Evolutionary conservation across 2,329 filamentous ascomycete species (phyloP).

Genomic region (Daldinia sp.): DNA sequence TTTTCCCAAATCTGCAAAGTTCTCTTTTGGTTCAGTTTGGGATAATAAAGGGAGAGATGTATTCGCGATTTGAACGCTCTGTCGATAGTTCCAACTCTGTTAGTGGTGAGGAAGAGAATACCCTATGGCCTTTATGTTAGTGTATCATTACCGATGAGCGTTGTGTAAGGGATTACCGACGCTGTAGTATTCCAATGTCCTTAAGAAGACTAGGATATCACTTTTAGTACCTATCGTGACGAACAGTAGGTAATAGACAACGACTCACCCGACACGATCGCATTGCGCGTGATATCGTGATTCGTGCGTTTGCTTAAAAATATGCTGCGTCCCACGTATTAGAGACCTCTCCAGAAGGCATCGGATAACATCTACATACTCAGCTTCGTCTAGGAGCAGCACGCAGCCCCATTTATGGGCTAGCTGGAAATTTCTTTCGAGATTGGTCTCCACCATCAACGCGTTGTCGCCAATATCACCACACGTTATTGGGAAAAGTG

Average conservation of each 20-base stretch:
- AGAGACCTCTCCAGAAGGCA: background rate
- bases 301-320: constrained; percentile 47
- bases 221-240: background rate
- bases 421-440: constrained; percentile 47
- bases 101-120: constrained; percentile 39
- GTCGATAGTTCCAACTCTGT: constrained; percentile 37
- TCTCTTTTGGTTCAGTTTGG: constrained; percentile 10
- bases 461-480: constrained; percentile 45
- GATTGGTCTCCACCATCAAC: constrained; percentile 37
- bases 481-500: constrained; percentile 43
- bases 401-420: constrained; percentile 52
- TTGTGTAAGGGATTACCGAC: background rate
- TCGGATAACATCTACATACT: background rate
- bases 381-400: constrained; percentile 26
- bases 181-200: background rate
- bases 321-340: background rate
- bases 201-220: background rate
- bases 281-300: constrained; percentile 29
- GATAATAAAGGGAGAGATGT: constrained; percentile 37
- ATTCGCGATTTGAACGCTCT: constrained; percentile 41
- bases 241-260: background rate
- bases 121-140: background rate
- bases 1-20: constrained; percentile 35
- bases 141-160: background rate
- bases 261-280: constrained; percentile 33